A percentile compares a stretch with the other conserved stretches of the same genome.
phyloP scores from a whole-genome alignment of 2,329 filamentous ascomycete genomes.

The Cryphonectria naterciae region DNA sequence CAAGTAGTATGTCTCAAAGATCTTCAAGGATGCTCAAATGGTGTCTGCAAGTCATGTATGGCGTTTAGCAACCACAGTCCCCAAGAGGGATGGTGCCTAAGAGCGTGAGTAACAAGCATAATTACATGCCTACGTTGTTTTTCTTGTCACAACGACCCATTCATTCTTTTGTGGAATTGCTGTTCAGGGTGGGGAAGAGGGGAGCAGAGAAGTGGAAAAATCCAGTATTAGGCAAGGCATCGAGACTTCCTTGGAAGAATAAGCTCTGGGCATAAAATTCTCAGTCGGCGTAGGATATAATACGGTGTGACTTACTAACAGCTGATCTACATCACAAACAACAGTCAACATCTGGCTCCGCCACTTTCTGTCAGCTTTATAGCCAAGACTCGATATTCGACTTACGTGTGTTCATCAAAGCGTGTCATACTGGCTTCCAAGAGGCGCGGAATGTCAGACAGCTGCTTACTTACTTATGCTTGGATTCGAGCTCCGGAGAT shows the following conservation, averaged over 20 bases:
- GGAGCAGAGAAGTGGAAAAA: too few species aligned
- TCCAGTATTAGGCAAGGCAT: too few species aligned
- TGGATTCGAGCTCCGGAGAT: neutral
- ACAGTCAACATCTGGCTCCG: neutral
- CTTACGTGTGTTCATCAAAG: neutral
- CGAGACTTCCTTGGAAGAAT: too few species aligned
- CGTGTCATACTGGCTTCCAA: too few species aligned
- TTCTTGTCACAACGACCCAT: neutral
- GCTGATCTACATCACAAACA: neutral
- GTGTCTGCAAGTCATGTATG: neutral
- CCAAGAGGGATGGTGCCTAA: neutral
- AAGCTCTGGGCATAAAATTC: too few species aligned
- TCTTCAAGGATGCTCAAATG: neutral
- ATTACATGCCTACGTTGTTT: neutral
- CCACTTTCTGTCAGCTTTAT: neutral
- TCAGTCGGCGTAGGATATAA: neutral
- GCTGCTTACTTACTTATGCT: neutral
- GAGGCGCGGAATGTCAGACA: neutral
- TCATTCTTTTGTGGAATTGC: too few species aligned
- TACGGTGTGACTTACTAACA: neutral
- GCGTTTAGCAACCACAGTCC: neutral
- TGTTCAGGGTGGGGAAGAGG: too few species aligned
- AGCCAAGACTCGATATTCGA: neutral
- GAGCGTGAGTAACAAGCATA: neutral
- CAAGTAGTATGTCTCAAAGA: neutral